These are phyloP conservation scores for Euphorbia pulcherrima DNA, from an alignment of 345 rosid species.

Conservation along the genomic window DNA sequence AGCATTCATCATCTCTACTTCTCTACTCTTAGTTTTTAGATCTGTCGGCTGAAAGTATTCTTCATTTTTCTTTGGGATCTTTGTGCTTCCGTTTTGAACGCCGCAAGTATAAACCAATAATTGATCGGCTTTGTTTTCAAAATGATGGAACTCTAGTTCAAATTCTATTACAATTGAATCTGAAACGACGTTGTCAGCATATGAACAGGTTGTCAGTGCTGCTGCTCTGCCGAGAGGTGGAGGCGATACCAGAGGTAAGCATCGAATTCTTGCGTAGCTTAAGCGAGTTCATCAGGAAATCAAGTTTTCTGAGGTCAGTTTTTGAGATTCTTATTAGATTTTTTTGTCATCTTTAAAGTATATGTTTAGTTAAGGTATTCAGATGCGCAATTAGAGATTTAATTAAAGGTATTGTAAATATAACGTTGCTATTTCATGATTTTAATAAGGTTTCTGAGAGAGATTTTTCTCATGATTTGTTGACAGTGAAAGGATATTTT, in stretches of 20 bases:
- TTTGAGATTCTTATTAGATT: neutral
- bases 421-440: neutral
- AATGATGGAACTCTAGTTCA: neutral
- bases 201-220: constrained; percentile 24
- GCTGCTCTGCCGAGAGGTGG: constrained; percentile 18
- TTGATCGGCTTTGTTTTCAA: neutral
- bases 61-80: neutral
- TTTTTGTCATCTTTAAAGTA: neutral
- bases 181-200: constrained; percentile 41
- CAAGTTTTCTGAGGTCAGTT: constrained; percentile 50
- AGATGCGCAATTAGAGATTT: no score
- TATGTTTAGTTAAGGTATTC: neutral
- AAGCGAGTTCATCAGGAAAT: constrained; percentile 70
- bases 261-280: constrained; percentile 69
- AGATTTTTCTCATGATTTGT: no score
- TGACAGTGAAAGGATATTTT: no score
- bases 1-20: no score
- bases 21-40: no score
- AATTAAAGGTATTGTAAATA: neutral
- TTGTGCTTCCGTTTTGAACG: no score
- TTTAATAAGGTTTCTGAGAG: neutral
- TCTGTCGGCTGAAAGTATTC: neutral
- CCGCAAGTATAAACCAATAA: no score
- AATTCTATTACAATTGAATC: constrained; percentile 26
- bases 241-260: constrained; percentile 59